Conservation (phyloP, 2,329 filamentous ascomycete genomes). For the Talaromyces marneffei region DNA sequence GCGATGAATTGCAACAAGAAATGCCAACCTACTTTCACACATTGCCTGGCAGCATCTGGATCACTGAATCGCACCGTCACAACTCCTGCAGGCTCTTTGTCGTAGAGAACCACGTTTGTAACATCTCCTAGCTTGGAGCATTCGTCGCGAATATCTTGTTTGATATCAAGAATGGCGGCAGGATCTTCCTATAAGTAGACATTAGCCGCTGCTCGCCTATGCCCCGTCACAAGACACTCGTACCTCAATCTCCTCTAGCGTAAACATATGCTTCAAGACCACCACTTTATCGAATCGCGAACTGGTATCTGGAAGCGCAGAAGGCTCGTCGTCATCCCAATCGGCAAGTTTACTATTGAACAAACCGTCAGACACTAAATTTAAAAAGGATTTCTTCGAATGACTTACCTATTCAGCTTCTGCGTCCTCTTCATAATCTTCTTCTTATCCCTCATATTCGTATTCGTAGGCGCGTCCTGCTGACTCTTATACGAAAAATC, state of each 20-base stretch:
- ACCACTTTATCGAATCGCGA: conserved; percentile 71
- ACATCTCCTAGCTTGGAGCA: conserved; percentile 80
- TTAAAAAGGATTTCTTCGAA: not conserved
- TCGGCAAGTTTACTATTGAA: conserved; percentile 73
- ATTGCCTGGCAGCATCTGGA: conserved; percentile 63
- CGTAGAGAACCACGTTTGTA: conserved; percentile 86
- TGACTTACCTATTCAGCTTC: conserved; percentile 63
- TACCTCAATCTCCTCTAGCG: conserved; percentile 68
- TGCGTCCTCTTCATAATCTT: conserved; percentile 90
- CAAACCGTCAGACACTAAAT: not conserved
- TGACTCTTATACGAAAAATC: conserved; percentile 90
- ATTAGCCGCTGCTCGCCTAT: conserved; percentile 17
- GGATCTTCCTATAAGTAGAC: conserved; percentile 58
- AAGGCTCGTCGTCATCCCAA: conserved; percentile 86
- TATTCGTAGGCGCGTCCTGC: conserved; percentile 55
- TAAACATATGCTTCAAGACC: conserved; percentile 91
- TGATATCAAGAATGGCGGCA: conserved; percentile 78
- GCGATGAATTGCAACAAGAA: not conserved
- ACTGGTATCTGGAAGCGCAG: conserved; percentile 50
- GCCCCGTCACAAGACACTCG: not conserved
- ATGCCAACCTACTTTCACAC: conserved; percentile 49
- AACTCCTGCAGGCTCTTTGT: conserved; percentile 76
- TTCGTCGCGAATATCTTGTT: conserved; percentile 88
- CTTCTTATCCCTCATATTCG: conserved; percentile 64
- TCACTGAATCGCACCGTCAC: conserved; percentile 77